Evolutionary conservation across 78 protist species (phyloP), one percentile per base, ranked within the genome.

Genomic region (Planoprotostelium fungivorum): DNA sequence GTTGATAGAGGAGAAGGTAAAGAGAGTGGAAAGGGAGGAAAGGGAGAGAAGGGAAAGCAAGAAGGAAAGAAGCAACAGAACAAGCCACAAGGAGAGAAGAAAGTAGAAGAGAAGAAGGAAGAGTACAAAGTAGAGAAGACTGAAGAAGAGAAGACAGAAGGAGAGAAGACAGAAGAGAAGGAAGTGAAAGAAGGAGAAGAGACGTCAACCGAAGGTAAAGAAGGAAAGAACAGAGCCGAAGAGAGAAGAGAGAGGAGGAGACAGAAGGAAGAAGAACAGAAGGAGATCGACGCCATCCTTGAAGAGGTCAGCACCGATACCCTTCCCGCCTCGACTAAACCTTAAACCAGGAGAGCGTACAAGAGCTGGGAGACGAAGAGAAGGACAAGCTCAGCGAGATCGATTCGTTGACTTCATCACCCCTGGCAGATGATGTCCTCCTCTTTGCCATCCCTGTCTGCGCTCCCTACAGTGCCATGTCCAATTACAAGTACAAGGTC

Each of bases 361-460:
- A 87, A 29, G 88, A 0, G 86, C 83, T 86, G 29, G n/a, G 28
- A 5, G 97, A 90, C 36, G 91, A 92, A 28, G 90, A 90, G 35
- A 89, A 88, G 34, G 88, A 31, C 87, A 0, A 36, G 89, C 39
- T 90, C 83, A 63, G 89, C 38, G 90, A 91, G 51, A 84, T 93
- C 39, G 96, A 95, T 86, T 84, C 93, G 35, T 84, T 95, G 63
- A 96, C 96, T 16, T 94, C 94, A 35, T n/a, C 36, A 23, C 96
- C 96, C 38, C 63, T 35, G 39, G 90, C 89, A 5, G 93, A 90
- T 37, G 98, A 97, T 90, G 85, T 86, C 37, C 85, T 97, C 34
- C 96, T 95, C 16, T 95, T 85, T 85, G 98, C 98, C 0, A 38
- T 98, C 38, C 95, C 98, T 34, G 94, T 97, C 63, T 95, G 96